Percentiles rank a stretch among this genome's conserved stretches.
Conservation (phyloP, 78 protist genomes). For the Dictyostelium purpureum region DNA sequence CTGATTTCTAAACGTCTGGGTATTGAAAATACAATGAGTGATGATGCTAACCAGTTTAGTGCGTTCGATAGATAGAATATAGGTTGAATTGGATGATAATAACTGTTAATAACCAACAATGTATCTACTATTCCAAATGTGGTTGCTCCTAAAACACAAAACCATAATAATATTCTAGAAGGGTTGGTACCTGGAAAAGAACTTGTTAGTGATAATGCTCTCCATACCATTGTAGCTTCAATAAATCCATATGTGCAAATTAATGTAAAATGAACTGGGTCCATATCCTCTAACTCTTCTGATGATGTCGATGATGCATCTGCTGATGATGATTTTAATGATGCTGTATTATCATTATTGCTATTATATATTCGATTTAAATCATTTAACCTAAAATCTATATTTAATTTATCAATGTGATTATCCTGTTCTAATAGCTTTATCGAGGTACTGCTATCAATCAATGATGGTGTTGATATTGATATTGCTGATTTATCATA, state of each 20-base stretch:
- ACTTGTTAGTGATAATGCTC: conserved; percentile 41
- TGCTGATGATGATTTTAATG: too few species aligned
- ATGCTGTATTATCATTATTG: not conserved
- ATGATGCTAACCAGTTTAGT: conserved; percentile 30
- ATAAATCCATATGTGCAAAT: conserved; percentile 17
- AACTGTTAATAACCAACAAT: conserved; percentile 2
- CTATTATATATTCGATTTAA: not conserved
- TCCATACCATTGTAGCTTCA: conserved; percentile 57
- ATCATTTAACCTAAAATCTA: not conserved
- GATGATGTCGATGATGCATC: not conserved
- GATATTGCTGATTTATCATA: not conserved
- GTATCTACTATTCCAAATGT: conserved; percentile 46
- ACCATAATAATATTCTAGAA: conserved; percentile 9
- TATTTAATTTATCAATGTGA: too few species aligned
- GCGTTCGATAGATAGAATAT: conserved; percentile 31
- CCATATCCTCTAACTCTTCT: not conserved
- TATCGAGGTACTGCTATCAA: not conserved
- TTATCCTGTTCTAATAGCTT: too few species aligned
- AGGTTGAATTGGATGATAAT: conserved; percentile 33
- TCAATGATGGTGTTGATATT: not conserved
- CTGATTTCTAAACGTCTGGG: conserved; percentile 44
- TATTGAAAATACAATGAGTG: conserved; percentile 25
- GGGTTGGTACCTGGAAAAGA: conserved; percentile 46
- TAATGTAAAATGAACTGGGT: conserved; percentile 30
- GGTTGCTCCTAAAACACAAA: conserved; percentile 19